A percentile compares a stretch with the other conserved stretches of the same genome.
Conservation (phyloP, 257 asterid species). For the Ocimum tenuiflorum region DNA sequence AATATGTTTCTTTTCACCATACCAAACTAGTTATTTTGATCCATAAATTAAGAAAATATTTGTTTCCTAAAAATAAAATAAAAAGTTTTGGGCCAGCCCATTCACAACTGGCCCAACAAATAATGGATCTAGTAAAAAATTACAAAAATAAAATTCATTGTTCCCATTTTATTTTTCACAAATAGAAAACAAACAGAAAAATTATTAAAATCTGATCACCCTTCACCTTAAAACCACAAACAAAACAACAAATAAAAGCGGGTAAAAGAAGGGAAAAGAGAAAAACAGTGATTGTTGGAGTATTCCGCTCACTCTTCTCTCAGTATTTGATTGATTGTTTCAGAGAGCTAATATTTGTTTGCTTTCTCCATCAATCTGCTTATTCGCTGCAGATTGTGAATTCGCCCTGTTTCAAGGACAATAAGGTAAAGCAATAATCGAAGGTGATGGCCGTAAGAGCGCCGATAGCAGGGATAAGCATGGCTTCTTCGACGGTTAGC, state of each 20-base stretch:
- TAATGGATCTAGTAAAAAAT: neutral
- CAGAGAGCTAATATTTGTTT: neutral
- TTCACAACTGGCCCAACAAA: too few relatives aligned
- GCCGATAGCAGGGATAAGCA: conserved; percentile 45
- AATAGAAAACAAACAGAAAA: neutral
- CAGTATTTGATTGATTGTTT: conserved; percentile 17
- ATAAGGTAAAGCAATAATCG: neutral
- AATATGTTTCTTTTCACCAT: too few relatives aligned
- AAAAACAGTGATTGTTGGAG: neutral
- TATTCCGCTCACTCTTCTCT: neutral
- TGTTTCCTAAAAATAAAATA: too few relatives aligned
- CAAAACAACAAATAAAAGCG: neutral
- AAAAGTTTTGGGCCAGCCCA: too few relatives aligned
- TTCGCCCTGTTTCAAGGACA: neutral
- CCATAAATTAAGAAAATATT: too few relatives aligned
- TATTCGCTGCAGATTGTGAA: neutral
- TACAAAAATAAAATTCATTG: neutral
- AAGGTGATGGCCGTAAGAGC: conserved; percentile 54
- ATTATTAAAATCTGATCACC: conserved; percentile 23
- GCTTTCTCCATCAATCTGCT: neutral
- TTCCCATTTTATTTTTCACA: neutral
- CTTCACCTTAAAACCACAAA: conserved; percentile 20
- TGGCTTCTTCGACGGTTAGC: conserved; percentile 40
- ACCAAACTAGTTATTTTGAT: too few relatives aligned
- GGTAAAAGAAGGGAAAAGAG: neutral